Conservation (phyloP, 768 basidiomycete genomes). For the Lyophyllum semitale region DNA sequence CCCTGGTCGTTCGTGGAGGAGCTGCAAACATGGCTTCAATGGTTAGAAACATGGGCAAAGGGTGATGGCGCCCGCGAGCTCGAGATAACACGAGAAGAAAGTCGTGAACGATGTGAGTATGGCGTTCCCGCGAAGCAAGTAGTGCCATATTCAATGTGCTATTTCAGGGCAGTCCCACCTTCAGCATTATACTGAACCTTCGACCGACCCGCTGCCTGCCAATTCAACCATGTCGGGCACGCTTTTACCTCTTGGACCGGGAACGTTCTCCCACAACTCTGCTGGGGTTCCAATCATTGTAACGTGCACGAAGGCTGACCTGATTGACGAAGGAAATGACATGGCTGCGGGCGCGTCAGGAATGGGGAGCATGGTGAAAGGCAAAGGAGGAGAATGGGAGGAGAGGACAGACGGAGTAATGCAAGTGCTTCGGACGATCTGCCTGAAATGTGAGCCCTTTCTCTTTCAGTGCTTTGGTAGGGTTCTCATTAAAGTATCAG, state of each 20-base stretch:
- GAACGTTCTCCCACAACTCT: constrained; percentile 83
- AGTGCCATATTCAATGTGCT: constrained; percentile 6
- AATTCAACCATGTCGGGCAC: constrained; percentile 65
- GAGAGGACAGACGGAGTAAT: constrained; percentile 94
- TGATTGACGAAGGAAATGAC: constrained; percentile 83
- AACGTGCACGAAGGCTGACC: constrained; percentile 89
- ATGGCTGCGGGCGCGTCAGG: constrained; percentile 74
- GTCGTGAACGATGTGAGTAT: constrained; percentile 75
- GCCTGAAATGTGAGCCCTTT: constrained; percentile 78
- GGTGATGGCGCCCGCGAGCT: constrained; percentile 72
- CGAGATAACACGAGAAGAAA: constrained; percentile 77
- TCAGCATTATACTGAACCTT: constrained; percentile 88
- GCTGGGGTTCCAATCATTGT: constrained; percentile 88
- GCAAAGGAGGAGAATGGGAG: constrained; percentile 92
- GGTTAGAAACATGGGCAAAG: constrained; percentile 82
- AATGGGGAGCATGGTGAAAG: constrained; percentile 90
- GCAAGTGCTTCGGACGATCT: constrained; percentile 92
- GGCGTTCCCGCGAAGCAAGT: constrained; percentile 2
- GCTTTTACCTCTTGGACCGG: constrained; percentile 80
- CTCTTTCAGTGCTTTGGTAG: neutral
- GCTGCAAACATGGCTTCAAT: constrained; percentile 79
- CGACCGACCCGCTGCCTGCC: constrained; percentile 62
- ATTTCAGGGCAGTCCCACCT: constrained; percentile 79
- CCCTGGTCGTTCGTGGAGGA: constrained; percentile 92
- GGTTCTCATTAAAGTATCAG: constrained; percentile 41